phyloP scores from a whole-genome alignment of 208 protist genomes.

The Porcisia deanei region DNA sequence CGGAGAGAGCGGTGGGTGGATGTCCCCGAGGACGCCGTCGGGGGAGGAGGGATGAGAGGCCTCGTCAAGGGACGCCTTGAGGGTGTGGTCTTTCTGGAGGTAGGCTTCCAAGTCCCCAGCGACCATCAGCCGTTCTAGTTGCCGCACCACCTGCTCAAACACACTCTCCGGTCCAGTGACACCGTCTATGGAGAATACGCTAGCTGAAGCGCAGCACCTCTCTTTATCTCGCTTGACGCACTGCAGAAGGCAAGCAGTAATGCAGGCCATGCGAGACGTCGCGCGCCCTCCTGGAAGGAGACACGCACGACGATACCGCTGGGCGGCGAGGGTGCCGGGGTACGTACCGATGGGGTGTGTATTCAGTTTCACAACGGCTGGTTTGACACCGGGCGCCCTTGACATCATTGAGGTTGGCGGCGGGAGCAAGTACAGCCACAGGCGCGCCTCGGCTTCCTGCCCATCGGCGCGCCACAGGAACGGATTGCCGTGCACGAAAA shows the following conservation, averaged over 20 bases:
- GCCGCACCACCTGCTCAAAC: constrained; percentile 24
- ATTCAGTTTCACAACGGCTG: constrained; percentile 12
- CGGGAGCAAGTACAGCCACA: constrained; percentile 22
- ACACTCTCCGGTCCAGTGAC: constrained; percentile 14
- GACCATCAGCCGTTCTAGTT: constrained; percentile 15
- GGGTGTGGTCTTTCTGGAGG: background rate
- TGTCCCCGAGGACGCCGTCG: background rate
- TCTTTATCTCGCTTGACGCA: constrained; percentile 11
- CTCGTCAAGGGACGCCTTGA: background rate
- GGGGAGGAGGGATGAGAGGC: background rate
- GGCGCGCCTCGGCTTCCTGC: constrained; percentile 24
- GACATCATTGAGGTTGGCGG: background rate
- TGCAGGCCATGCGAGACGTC: constrained; percentile 3
- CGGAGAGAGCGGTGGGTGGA: background rate
- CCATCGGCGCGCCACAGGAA: constrained; percentile 32
- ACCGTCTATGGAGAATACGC: constrained; percentile 32
- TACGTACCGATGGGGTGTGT: constrained; percentile 10
- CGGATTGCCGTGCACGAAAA: constrained; percentile 74
- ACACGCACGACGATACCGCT: constrained; percentile 26
- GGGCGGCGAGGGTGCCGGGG: constrained; percentile 18
- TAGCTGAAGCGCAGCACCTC: constrained; percentile 4
- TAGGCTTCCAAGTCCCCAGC: constrained; percentile 3
- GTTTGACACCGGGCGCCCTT: background rate
- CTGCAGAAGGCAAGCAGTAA: constrained; percentile 17
- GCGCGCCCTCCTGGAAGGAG: constrained; percentile 6